These are phyloP conservation scores for Ganoderma sp. DNA, from an alignment of 1,284 basidiomycete genomes.

Conservation along the genomic window DNA sequence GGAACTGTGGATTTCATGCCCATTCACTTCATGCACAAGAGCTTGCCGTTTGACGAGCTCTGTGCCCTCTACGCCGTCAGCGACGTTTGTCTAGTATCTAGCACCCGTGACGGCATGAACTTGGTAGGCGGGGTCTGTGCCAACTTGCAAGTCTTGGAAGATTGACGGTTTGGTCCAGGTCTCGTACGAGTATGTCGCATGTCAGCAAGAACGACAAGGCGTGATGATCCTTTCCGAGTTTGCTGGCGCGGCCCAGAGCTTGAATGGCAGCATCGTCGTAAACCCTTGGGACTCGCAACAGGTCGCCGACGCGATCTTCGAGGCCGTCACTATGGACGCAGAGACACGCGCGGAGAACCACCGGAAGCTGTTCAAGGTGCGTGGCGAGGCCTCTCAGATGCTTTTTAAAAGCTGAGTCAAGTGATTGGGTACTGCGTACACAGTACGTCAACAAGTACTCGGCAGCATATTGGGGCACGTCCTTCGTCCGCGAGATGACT, in stretches of 20 bases:
- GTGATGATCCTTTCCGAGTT: conserved; percentile 99
- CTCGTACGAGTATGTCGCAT: conserved; percentile 99
- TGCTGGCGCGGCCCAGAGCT: conserved; percentile 94
- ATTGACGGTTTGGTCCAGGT: conserved; percentile 58
- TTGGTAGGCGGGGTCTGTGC: conserved; percentile 61
- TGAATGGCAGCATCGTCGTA: conserved; percentile 93
- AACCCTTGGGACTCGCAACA: conserved; percentile 97
- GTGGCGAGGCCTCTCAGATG: conserved; percentile 24
- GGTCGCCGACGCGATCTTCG: conserved; percentile 94
- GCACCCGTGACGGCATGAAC: conserved; percentile 98
- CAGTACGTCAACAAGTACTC: conserved; percentile 93
- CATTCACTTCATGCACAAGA: conserved; percentile 99
- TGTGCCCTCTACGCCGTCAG: conserved; percentile 96
- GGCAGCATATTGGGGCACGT: conserved; percentile 90
- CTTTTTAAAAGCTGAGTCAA: neutral
- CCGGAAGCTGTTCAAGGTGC: conserved; percentile 87
- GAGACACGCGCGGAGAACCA: conserved; percentile 89
- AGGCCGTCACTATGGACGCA: conserved; percentile 89
- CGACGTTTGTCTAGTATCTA: conserved; percentile 95
- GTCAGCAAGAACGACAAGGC: conserved; percentile 90
- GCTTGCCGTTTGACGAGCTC: conserved; percentile 91
- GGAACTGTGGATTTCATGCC: conserved; percentile 99
- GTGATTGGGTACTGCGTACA: neutral
- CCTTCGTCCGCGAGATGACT: conserved; percentile 87
- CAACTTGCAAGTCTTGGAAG: neutral